Base-by-base conservation (phyloP, 805 yeast species). In the Tetrapisispora arboricola region DNA sequence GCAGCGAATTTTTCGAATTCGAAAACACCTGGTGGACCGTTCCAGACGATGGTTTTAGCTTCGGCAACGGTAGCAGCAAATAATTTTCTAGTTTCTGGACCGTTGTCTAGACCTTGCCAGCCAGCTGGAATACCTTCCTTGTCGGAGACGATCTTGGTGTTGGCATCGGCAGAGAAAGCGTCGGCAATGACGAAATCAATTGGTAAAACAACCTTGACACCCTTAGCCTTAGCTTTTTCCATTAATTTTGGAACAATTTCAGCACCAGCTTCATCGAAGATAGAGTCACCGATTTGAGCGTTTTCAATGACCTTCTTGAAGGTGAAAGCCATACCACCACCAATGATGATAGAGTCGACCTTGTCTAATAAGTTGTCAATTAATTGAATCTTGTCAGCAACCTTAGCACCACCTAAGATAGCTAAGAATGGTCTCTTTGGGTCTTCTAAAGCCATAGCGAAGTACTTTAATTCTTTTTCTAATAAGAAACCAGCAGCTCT, bases 291-390 rank as follows among this genome's bases (percentile, higher is more conserved):
- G 56, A 92, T 92, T 50, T 79, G 67, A 71, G 86, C 78, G 65
- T 76, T 73, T 68, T 86, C 84, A 49, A 86, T 63, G 41, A 90
- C 83, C 78, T 92, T 92, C 78, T 84, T 86, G 80, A 92, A 92
- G 58, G 98, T 92, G 83, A 90, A 92, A 48, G 98, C 92, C 98
- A 92, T 92, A 73, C 98, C 98, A 73, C 98, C 98, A 66, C 98
- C 97, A 61, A 92, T 80, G 71, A 92, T 86, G 66, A 92, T 75
- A 50, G 80, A 70, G 71, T 92, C 83, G 61, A 92, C 97, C 79
- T 92, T 92, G 76, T 90, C 92, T 61, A 90, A 77, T 69, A 79
- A 74, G 80, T 88, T 92, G 74, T 92, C 97, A 62, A 92, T 92
- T 71, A 92, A 80, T 75, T 86, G 96, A 64, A 92, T 92, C 82